Conservation (phyloP, 2,329 filamentous ascomycete species). For the Corynespora cassiicola region DNA sequence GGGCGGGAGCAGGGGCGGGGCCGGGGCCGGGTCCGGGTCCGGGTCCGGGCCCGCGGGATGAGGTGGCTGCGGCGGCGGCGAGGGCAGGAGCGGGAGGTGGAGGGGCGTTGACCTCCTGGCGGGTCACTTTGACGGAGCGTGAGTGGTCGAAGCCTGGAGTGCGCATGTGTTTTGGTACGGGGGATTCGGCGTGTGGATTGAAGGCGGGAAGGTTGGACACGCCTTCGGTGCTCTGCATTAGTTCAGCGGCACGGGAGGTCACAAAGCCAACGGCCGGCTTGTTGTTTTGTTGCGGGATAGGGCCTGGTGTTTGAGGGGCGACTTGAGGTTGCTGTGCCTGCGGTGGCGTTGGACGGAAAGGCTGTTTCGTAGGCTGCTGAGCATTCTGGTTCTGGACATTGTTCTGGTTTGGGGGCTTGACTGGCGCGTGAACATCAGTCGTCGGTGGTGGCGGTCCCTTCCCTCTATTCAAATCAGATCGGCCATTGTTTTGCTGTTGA, state of each 20-base stretch:
- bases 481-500: slow-evolving; percentile 26
- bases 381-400: slow-evolving; percentile 19
- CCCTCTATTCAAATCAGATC: slow-evolving; percentile 26
- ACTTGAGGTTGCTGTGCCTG: slow-evolving; percentile 25
- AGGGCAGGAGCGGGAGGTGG: slow-evolving; percentile 18
- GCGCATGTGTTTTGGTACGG: slow-evolving; percentile 76
- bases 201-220: slow-evolving; percentile 47
- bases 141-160: slow-evolving; percentile 86
- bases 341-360: slow-evolving; percentile 30
- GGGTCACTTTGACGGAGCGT: slow-evolving; percentile 74
- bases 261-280: slow-evolving; percentile 52
- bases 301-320: slow-evolving; percentile 18
- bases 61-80: slow-evolving; percentile 16
- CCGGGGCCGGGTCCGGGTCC: slow-evolving; percentile 15
- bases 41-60: too few relatives aligned
- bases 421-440: slow-evolving; percentile 23
- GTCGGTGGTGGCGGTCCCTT: slow-evolving; percentile 30
- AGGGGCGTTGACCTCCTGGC: slow-evolving; percentile 45
- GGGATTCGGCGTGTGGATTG: slow-evolving; percentile 60
- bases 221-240: slow-evolving; percentile 43
- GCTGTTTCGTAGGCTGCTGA: slow-evolving; percentile 28
- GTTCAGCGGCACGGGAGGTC: slow-evolving; percentile 52
- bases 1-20: background rate
- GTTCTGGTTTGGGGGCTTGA: slow-evolving; percentile 24
- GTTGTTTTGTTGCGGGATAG: slow-evolving; percentile 17